phyloP scores from a whole-genome alignment of 108 stramenopile genomes.

The Cyclotella cryptica region DNA sequence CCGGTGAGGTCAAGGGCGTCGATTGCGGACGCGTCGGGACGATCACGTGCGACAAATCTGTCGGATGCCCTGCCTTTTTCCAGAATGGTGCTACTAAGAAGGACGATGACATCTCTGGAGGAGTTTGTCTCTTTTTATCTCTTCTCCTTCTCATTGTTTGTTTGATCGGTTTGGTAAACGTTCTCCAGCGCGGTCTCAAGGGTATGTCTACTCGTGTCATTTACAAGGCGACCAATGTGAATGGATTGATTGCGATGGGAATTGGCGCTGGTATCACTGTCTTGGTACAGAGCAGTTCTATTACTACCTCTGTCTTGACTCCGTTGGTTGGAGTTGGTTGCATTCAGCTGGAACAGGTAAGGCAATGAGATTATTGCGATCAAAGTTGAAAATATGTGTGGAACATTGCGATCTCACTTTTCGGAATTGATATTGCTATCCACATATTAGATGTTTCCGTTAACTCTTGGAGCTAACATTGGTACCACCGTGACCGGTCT shows the following conservation, averaged over 20 bases:
- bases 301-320: constrained; percentile 84
- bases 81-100: constrained; percentile 60
- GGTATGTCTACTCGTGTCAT: constrained; percentile 82
- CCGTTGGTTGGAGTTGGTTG: constrained; percentile 82
- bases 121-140: constrained; percentile 74
- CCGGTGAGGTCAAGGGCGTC: constrained; percentile 19
- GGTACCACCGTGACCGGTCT: constrained; percentile 86
- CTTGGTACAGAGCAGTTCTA: too few species aligned
- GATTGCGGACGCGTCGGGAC: constrained; percentile 59
- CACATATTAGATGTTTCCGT: constrained; percentile 70
- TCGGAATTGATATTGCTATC: neutral
- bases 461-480: constrained; percentile 91
- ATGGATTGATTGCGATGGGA: constrained; percentile 79
- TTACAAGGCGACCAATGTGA: constrained; percentile 89
- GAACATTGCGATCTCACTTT: too few species aligned
- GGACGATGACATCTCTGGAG: constrained; percentile 77
- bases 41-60: constrained; percentile 72
- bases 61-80: constrained; percentile 83
- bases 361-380: too few species aligned
- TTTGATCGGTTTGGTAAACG: constrained; percentile 78
- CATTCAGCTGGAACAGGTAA: constrained; percentile 61
- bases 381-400: too few species aligned
- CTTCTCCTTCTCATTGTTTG: constrained; percentile 77
- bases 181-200: constrained; percentile 78
- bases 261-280: constrained; percentile 84